Evolutionary conservation across 805 yeast genomes (phyloP), one percentile per base, ranked within the genome.

Genomic region (Tetrapisispora namnaoensis): DNA sequence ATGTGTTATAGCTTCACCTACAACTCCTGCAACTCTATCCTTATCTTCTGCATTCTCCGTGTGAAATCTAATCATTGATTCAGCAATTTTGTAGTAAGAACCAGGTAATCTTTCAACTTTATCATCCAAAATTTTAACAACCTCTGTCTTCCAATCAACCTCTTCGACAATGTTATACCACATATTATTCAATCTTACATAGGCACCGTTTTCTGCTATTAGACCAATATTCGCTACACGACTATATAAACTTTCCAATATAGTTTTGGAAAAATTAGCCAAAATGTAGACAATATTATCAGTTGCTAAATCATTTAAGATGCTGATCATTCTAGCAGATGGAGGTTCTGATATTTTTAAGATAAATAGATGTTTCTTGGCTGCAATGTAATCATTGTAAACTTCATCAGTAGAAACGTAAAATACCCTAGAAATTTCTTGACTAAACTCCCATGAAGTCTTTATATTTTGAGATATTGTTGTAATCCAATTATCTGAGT

Each of bases 151-250:
- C 53, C 74, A 66, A 47, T 72, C 70, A 30, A 71, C 76, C 51
- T 78, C 78, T 49, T 78, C 77, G 30, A 79, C 78, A 21, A 83
- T 70, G 1, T 83, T 73, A 44, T 76, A 66, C 95, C 95, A 87
- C 13, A 70, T 66, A 54, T 62, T 58, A 20, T 77, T 74, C 18
- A 79, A 58, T 61, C 77, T 81, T 34, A 91, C 73, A 58, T 77
- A 87, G 0, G 88, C 95, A 36, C 98, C 98, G 60, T 83, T 82
- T 65, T 90, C 98, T 1, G 96, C 95, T 53, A 91, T 80, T 46
- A 91, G 70, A 0, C 97, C 97, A 30, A 90, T 59, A 38, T 78
- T 78, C 1, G 83, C 78, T 4, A 80, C 74, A 55, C 87, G 75
- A 18, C 83, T 73, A 67, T 82, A 89, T 47, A 79, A 68, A 48